Evolutionary conservation across 2,329 filamentous ascomycete genomes (phyloP), one percentile per base, ranked within the genome.

Genomic region (Cladosporium sp.): DNA sequence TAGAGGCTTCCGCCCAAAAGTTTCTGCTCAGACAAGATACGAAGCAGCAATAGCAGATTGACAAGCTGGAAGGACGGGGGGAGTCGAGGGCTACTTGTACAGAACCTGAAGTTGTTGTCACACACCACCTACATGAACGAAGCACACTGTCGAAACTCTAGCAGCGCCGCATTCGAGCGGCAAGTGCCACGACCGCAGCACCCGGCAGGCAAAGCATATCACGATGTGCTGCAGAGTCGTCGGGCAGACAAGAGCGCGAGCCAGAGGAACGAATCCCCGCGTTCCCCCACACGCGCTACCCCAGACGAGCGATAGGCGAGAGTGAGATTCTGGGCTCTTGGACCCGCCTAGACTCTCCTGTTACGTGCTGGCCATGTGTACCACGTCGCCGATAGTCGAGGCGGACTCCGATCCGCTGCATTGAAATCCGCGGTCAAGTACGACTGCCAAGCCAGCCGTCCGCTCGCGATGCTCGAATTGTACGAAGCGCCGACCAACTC

Each of bases 131-230:
- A 37, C 40, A 55, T 28, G 32, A 19, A 47, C 15, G 15, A 35
- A 32, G 40, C 32, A 19, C 42, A 12, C 42, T 24, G 20, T 15
- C n/a, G 17, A 28, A 55, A 55, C 19, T 25, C 40, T 47, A 47
- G 28, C 40, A 36, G 52, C 52, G 52, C 52, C 52, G 52, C 52
- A 47, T 45, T 34, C 32, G 32, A 45, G 35, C 52, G 52, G 52
- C 52, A 55, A 36, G 32, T 47, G 40, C 52, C 52, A 47, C 28
- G 19, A 25, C 40, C 40, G 52, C 40, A 55, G 40, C 52, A 36
- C 13, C 52, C 52, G 40, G 19, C 17, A 39, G 24, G 45, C 35
- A n/a, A 45, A 9, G 20, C 28, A 45, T 45, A 7, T 25, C 42
- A 17, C 15, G 3, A 32, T 32, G 12, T 32, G 8, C 28, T 39